These are phyloP conservation scores for Trichoderma aggressivum DNA, from an alignment of 2,329 filamentous ascomycete genomes.

Conservation along the genomic window DNA sequence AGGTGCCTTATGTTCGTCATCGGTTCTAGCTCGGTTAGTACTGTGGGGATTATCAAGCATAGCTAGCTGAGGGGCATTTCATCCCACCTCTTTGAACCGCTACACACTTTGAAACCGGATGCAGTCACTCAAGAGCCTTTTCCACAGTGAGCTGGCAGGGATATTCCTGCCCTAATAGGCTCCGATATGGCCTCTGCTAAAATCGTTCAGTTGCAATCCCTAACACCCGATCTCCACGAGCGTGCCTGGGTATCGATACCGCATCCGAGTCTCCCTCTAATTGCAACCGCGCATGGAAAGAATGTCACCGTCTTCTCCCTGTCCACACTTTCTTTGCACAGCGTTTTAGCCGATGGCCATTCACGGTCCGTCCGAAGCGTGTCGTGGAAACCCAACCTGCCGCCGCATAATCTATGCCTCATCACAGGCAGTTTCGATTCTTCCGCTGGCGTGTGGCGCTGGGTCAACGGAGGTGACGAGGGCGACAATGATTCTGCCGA, in stretches of 20 bases:
- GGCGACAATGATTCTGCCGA: slow-evolving; percentile 27
- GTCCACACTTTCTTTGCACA: slow-evolving; percentile 73
- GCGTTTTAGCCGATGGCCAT: slow-evolving; percentile 80
- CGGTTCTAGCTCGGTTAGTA: background rate
- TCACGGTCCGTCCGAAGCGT: slow-evolving; percentile 81
- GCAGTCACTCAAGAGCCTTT: background rate
- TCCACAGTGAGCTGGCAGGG: background rate
- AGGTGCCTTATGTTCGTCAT: background rate
- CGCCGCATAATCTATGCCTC: slow-evolving; percentile 65
- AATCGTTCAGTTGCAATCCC: slow-evolving; percentile 46
- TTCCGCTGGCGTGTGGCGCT: slow-evolving; percentile 80
- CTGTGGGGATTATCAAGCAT: background rate
- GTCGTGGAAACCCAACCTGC: slow-evolving; percentile 78
- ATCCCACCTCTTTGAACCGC: background rate
- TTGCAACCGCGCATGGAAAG: slow-evolving; percentile 86
- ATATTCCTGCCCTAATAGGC: background rate
- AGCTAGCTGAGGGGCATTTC: background rate
- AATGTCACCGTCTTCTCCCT: slow-evolving; percentile 88
- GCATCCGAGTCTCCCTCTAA: slow-evolving; percentile 80
- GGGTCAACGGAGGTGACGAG: slow-evolving; percentile 46
- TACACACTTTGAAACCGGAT: background rate
- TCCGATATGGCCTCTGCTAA: slow-evolving; percentile 18
- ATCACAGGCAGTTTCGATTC: slow-evolving; percentile 94
- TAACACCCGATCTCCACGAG: slow-evolving; percentile 57
- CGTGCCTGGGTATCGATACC: slow-evolving; percentile 84